Evolutionary conservation across 1,284 basidiomycete genomes (phyloP), one percentile per base, ranked within the genome.

Genomic region (Puccinia horiana): DNA sequence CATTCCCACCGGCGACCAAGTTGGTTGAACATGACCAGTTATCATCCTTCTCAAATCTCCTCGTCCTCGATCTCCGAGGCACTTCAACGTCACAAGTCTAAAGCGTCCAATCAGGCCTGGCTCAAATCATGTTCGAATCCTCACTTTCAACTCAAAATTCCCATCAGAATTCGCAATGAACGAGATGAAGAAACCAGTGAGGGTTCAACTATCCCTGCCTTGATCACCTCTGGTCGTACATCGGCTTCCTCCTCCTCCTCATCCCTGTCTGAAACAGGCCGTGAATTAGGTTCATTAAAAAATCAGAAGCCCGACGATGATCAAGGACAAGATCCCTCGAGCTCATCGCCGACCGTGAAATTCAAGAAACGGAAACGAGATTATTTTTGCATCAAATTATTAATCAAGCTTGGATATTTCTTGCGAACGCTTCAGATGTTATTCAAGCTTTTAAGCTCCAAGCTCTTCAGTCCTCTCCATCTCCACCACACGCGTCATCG

Each of bases 21-120:
- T 44, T 70, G 77, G 65, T 29, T 80, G 0, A 80, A 69, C 49
- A 80, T 80, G 77, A 80, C 77, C 20, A 72, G 20, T 23, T 69
- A 70, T 37, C 44, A 80, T 61, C 67, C 37, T 32, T 44, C 65
- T n/a, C 73, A 75, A 35, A 35, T 56, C 37, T 58, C 73, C 14
- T 58, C 73, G 9, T n/a, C 49, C 37, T 37, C 56, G 23, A 35
- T 61, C 23, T 56, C 29, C 1, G 73, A 75, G 4, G 42, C 52
- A 11, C 56, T 75, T 26, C 42, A 73, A 29, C 70, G 47, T 52
- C 58, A 75, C 23, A 23, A 42, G 35, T 56, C 52, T 8, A 75
- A 75, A 61, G 26, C 73, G 32, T 75, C 42, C n/a, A 18, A 6
- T n/a, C 54, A 26, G 12, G 20, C 32, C 20, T 75, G 73, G 73